Base-by-base conservation (phyloP, 2,329 filamentous ascomycete species). In the Cordyceps fumosorosea region DNA sequence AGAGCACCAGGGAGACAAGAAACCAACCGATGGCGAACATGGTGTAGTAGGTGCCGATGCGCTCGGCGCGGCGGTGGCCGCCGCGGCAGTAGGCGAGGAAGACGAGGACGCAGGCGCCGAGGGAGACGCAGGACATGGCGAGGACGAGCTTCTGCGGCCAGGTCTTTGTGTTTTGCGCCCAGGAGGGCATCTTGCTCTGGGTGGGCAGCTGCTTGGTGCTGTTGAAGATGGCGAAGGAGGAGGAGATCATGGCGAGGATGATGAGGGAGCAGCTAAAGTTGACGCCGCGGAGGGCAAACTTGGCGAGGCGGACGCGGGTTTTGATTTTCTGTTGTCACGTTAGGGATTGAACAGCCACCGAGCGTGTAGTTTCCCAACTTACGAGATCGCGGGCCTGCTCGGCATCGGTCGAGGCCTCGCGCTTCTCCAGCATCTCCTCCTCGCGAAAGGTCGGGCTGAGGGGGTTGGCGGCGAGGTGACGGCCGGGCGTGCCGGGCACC, bases 231-330 rank as follows among this genome's bases (percentile, higher is more conserved):
- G 87, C 80, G 71, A 99, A 90, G 3, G 91, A 91, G n/a, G 91
- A 85, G 16, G 89, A 87, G 60, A 99, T 80, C 85, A 99, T 93
- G 65, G 92, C 82, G 63, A 99, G 84, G 67, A 99, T 91, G 73
- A 99, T 97, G 64, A 98, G 82, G 74, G 90, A 93, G 81, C 95
- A 99, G 75, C 91, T 92, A 76, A 99, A 98, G 82, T 93, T 97
- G 77, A 98, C 90, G 62, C 91, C 89, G 67, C 95, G 89, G n/a
- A 99, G 87, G 65, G 96, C 85, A 69, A 98, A 88, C 80, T 99
- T 99, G 68, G 93, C 95, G 76, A 98, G 82, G 53, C 95, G 87
- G 40, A 98, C 93, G 67, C 91, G 86, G 42, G 88, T 88, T 79
- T 97, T 98, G 74, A 96, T 85, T 88, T 90, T 96, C 93, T 96